Evolutionary conservation across 192 early-diverging fungal species (phyloP).

Genomic region (Gryganskiella cystojenkinii): DNA sequence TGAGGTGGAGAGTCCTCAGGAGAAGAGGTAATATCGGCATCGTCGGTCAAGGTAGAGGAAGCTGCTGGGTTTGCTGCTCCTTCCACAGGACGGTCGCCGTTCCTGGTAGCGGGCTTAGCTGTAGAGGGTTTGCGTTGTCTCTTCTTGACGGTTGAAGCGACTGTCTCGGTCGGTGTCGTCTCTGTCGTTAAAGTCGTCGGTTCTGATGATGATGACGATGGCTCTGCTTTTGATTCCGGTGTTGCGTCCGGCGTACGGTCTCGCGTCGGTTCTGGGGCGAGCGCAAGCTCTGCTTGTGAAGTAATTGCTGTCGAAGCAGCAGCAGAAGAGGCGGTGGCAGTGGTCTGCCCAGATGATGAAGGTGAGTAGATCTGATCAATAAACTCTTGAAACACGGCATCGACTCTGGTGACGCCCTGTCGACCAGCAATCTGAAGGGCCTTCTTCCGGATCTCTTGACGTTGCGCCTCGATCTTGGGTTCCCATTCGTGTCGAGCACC

Average conservation of each 20-base stretch:
- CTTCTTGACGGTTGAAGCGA: background rate
- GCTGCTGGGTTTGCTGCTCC: background rate
- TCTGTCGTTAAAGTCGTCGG: constrained; percentile 6
- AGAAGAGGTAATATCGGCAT: background rate
- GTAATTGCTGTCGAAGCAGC: background rate
- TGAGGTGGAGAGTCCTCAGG: background rate
- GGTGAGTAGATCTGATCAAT: background rate
- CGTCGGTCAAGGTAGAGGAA: background rate
- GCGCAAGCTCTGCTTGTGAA: background rate
- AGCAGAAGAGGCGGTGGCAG: background rate
- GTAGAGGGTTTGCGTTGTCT: constrained; percentile 4
- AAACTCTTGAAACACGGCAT: constrained; percentile 32
- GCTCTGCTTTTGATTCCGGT: no score
- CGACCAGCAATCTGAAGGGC: constrained; percentile 33
- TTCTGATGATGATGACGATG: no score
- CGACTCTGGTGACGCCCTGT: constrained; percentile 13
- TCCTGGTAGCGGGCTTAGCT: background rate
- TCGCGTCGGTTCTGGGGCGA: background rate
- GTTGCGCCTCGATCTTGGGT: constrained; percentile 70
- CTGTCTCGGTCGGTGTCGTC: background rate
- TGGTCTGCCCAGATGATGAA: background rate
- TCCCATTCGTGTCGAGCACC: constrained; percentile 66
- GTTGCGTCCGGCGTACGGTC: no score
- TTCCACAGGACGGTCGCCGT: no score
- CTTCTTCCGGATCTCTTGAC: constrained; percentile 51